Evolutionary conservation across 177 flowering plant genomes (phyloP), one percentile per base, ranked within the genome.

Genomic region (Tripterygium wilfordii): DNA sequence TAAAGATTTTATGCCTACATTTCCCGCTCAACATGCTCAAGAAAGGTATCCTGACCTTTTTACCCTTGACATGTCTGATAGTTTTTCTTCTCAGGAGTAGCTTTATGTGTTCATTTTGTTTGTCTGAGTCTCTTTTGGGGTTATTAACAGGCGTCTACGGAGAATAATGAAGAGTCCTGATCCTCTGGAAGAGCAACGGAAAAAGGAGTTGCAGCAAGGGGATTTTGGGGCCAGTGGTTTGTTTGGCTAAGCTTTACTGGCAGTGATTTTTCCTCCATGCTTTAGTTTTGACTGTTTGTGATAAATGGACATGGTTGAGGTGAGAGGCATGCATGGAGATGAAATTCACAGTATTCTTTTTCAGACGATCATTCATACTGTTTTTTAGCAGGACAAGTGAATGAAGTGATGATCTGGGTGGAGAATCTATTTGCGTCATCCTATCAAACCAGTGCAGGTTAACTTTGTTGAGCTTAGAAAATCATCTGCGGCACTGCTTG

Each of bases 1-100:
- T 0, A 86, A 80, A 68, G 91, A 82, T 42, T 84, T 88, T 44
- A 88, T 92, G 96, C 96, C 98, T 27, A 88, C 96, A 27, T 88
- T 78, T 71, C 98, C 96, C 41, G 83, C 88, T 48, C 96, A 83
- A 46, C 88, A 86, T 74, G 87, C 80, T 15, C 85, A 84, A 48
- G 91, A 84, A 65, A 80, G 96, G 98, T 86, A 70, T 26, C 6
- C 35, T 31, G 30, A 32, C 16, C 36, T 10, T 26, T 6, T 51
- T 26, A 53, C 18, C 21, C 68, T n/a, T n/a, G n/a, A n/a, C n/a
- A n/a, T n/a, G n/a, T n/a, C n/a, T n/a, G n/a, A n/a, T n/a, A n/a
- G n/a, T n/a, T n/a, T n/a, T n/a, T n/a, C n/a, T n/a, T n/a, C n/a
- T n/a, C n/a, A n/a, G n/a, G n/a, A n/a, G 15, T 36, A 19, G 10